phyloP scores from a whole-genome alignment of 345 rosid genomes.

The Ceriops tagal region DNA sequence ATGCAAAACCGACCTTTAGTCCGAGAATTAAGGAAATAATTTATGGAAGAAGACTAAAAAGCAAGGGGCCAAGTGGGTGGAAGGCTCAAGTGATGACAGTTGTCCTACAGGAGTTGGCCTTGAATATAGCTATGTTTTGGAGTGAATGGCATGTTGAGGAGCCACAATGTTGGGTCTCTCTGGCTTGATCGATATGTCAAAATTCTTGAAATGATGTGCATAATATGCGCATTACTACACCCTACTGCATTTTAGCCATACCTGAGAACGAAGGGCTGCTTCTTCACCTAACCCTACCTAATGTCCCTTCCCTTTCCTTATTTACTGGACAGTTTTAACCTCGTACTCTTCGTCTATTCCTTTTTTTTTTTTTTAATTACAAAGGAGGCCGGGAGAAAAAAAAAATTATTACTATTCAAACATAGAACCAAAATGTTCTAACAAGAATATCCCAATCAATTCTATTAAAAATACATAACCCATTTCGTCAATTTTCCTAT shows the following conservation, averaged over 20 bases:
- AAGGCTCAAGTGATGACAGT: conserved; percentile 29
- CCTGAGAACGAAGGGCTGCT: neutral
- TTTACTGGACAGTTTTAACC: neutral
- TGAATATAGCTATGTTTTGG: conserved; percentile 19
- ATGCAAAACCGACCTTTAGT: conserved; percentile 7
- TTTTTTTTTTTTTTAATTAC: no score
- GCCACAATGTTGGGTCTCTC: conserved; percentile 38
- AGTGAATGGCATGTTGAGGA: conserved; percentile 44
- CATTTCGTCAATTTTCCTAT: no score
- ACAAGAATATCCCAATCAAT: no score
- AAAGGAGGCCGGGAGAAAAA: no score
- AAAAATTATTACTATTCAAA: no score
- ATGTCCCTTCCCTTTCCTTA: neutral
- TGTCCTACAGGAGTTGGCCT: conserved; percentile 34
- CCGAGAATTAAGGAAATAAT: neutral
- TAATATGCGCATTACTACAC: neutral
- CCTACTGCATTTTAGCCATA: neutral
- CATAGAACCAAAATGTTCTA: no score
- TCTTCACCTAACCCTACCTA: conserved; percentile 8
- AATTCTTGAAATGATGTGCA: conserved; percentile 35
- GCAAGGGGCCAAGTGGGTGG: conserved; percentile 18
- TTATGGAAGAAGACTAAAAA: conserved; percentile 6
- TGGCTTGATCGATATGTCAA: conserved; percentile 48
- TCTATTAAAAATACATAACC: no score
- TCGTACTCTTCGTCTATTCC: no score